phyloP scores from a whole-genome alignment of 805 yeast genomes.

The Lachancea sp. region DNA sequence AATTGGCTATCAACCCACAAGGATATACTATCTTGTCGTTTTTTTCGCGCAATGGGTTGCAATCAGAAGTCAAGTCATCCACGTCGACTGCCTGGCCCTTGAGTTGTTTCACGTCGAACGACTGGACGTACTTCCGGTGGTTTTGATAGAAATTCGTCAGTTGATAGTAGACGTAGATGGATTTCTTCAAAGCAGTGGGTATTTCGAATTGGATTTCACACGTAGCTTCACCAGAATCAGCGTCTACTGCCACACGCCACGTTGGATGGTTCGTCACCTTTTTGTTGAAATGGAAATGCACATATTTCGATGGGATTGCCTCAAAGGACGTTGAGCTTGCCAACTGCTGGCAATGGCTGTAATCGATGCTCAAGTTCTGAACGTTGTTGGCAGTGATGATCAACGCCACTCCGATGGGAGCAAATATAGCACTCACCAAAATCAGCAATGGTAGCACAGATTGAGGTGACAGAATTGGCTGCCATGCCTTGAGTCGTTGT shows the following conservation, averaged over 20 bases:
- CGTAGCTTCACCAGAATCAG: constrained; percentile 27
- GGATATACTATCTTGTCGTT: constrained; percentile 52
- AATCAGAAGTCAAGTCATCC: constrained; percentile 41
- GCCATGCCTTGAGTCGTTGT: constrained; percentile 57
- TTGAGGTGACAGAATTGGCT: constrained; percentile 86
- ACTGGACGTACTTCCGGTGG: constrained; percentile 87
- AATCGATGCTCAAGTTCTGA: constrained; percentile 67
- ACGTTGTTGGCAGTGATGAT: constrained; percentile 72
- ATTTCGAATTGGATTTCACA: constrained; percentile 70
- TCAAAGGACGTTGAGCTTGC: constrained; percentile 42
- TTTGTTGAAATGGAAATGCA: constrained; percentile 54
- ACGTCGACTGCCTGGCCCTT: constrained; percentile 63
- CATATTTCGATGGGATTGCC: constrained; percentile 54
- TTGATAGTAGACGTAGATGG: constrained; percentile 73
- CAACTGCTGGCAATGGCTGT: constrained; percentile 55
- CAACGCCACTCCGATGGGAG: constrained; percentile 86
- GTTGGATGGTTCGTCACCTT: constrained; percentile 37
- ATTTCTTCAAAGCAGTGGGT: constrained; percentile 63
- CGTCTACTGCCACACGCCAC: constrained; percentile 55
- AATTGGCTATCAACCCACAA: constrained; percentile 79
- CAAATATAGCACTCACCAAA: constrained; percentile 67
- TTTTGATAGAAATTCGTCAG: constrained; percentile 90
- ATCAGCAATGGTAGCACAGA: constrained; percentile 83
- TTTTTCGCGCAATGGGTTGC: constrained; percentile 33
- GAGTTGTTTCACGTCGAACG: constrained; percentile 74